Base-by-base conservation (phyloP, 805 yeast species). In the Candida pini region DNA sequence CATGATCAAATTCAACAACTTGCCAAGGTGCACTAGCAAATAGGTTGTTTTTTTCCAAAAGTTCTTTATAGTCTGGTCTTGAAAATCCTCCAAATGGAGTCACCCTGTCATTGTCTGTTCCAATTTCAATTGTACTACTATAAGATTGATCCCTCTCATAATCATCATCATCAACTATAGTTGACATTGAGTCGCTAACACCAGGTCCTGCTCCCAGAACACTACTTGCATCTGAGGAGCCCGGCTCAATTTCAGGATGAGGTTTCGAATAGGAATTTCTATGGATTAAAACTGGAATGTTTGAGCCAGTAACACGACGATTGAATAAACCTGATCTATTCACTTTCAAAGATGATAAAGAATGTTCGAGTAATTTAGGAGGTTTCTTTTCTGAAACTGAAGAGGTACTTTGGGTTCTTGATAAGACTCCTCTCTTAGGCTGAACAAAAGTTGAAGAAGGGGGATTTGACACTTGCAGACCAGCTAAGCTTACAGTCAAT, bases 81-180 rank as follows among this genome's bases (percentile, higher is more conserved):
- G 90, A 80, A 47, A 74, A 80, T 1, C 94, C 94, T 6, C 92
- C 90, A 58, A 71, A 83, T 1, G 81, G 81, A 2, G 78, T 69
- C 36, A 75, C 58, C 37, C 62, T 74, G 45, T 40, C 51, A 13
- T 33, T 34, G 12, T 30, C 35, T 17, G 30, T 34, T 2, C 30
- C 30, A 21, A 35, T 35, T 6, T 17, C 28, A 17, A 25, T 12
- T 6, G 17, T 22, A 12, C 16, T 17, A 27, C 27, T 36, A n/a
- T n/a, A n/a, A n/a, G n/a, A n/a, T 20, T 7, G 40, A 15, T 12
- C 32, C 26, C 26, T 20, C 16, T n/a, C 17, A 10, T 9, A n/a
- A 15, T 35, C 46, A 13, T 38, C 34, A 18, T 43, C 36, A 18
- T 29, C 37, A 3, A 26, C 34, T 19, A 20, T 9, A 15, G 16